Conservation (phyloP, 2,329 filamentous ascomycete species). For the Biscogniauxia marginata region DNA sequence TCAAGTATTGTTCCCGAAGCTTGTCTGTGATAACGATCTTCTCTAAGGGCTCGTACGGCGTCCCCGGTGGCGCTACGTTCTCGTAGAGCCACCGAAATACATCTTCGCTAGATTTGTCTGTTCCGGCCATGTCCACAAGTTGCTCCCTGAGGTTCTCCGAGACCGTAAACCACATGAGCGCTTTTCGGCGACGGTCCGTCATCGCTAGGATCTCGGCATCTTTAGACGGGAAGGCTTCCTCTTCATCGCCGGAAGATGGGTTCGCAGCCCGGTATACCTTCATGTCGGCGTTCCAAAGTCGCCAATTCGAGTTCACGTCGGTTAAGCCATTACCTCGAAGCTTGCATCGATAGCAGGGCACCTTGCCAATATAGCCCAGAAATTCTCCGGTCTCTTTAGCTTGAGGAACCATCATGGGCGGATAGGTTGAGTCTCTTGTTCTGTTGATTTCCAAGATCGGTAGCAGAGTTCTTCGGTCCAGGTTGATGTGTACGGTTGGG, state of each 20-base stretch:
- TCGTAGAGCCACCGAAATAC: slow-evolving; percentile 5
- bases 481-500: background rate
- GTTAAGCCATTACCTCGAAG: slow-evolving; percentile 4
- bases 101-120: slow-evolving; percentile 1
- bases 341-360: slow-evolving; percentile 5
- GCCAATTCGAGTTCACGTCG: slow-evolving; percentile 6
- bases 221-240: slow-evolving; percentile 2
- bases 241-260: background rate
- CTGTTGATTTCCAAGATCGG: no score
- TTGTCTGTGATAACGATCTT: slow-evolving; percentile 1
- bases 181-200: slow-evolving; percentile 3
- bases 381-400: slow-evolving; percentile 41
- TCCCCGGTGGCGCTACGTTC: slow-evolving; percentile 1
- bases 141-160: slow-evolving; percentile 3
- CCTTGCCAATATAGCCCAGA: slow-evolving; percentile 3
- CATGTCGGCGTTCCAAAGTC: slow-evolving; percentile 5
- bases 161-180: slow-evolving; percentile 6
- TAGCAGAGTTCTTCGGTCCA: background rate
- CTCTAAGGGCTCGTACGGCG: slow-evolving; percentile 2
- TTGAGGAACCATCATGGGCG: background rate
- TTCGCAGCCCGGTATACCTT: slow-evolving; percentile 6
- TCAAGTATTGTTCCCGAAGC: background rate
- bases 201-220: slow-evolving; percentile 1
- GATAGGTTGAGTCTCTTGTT: no score
- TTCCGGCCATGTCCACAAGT: slow-evolving; percentile 4